phyloP scores from a whole-genome alignment of 768 basidiomycete genomes.

The Lactarius indigo region DNA sequence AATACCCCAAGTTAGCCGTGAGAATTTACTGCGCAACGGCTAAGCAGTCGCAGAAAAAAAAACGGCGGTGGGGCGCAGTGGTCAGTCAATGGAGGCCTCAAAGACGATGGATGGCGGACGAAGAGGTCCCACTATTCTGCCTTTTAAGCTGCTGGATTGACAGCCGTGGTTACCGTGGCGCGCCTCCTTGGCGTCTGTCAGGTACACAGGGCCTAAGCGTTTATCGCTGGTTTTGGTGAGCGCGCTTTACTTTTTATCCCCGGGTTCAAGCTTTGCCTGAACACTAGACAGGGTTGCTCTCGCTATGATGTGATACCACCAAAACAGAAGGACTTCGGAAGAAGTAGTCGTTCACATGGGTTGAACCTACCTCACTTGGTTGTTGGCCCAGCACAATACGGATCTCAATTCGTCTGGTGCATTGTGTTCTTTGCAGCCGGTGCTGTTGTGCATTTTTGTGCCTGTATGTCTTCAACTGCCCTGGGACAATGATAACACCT shows the following conservation, averaged over 20 bases:
- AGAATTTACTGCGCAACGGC: not conserved
- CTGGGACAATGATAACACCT: not conserved
- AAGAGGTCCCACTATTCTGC: no score
- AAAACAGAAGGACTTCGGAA: not conserved
- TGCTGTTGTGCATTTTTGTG: not conserved
- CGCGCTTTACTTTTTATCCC: not conserved
- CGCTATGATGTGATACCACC: not conserved
- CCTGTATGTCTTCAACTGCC: not conserved
- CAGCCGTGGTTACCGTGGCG: not conserved
- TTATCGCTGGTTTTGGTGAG: not conserved
- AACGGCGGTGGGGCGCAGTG: not conserved
- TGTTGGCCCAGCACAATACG: not conserved
- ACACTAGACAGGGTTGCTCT: not conserved
- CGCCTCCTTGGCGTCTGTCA: not conserved
- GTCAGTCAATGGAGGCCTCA: not conserved
- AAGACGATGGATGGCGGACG: not conserved
- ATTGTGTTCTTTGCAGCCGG: no score
- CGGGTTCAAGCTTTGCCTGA: not conserved
- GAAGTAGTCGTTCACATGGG: not conserved
- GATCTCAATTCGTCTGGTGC: not conserved
- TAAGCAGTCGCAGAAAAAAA: not conserved
- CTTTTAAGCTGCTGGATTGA: not conserved
- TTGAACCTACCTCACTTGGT: no score
- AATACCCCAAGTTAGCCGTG: not conserved
- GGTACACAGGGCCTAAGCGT: not conserved